Conservation (phyloP, 257 asterid species). For the Solanum clarkiae region DNA sequence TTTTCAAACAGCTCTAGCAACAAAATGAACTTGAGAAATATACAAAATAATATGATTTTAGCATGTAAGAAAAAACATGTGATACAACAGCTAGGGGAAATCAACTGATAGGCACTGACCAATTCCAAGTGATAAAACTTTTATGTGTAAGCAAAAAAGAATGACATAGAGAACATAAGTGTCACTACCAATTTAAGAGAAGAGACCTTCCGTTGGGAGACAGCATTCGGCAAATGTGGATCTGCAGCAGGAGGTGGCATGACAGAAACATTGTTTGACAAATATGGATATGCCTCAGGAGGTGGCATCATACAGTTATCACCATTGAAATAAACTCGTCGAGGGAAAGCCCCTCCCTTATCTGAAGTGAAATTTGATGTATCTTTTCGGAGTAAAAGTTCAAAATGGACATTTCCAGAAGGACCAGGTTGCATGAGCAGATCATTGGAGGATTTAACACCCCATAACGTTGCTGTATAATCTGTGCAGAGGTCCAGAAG, state of each 20-base stretch:
- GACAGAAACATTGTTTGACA: conserved; percentile 46
- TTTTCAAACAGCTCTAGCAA: conserved; percentile 7
- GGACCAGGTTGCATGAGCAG: conserved; percentile 62
- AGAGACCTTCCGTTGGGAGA: conserved; percentile 25
- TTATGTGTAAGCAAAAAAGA: conserved; percentile 26
- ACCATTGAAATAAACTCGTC: conserved; percentile 71
- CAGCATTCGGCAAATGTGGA: conserved; percentile 56
- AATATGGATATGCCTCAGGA: conserved; percentile 57
- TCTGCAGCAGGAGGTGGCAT: conserved; percentile 76
- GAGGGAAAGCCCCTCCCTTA: conserved; percentile 80
- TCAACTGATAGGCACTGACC: background rate
- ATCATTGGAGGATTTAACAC: conserved; percentile 63
- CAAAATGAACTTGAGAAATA: conserved; percentile 5
- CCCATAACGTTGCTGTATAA: conserved; percentile 77
- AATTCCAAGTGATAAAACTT: background rate
- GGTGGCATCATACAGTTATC: conserved; percentile 88
- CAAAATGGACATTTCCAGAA: conserved; percentile 66
- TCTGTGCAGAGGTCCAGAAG: conserved; percentile 17
- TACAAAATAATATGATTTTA: conserved; percentile 7
- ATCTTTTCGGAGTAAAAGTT: conserved; percentile 66
- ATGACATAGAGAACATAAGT: conserved; percentile 24
- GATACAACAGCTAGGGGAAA: background rate
- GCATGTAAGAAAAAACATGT: background rate
- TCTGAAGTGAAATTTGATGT: conserved; percentile 53
- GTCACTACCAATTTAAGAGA: conserved; percentile 23